Conservation (phyloP, 2,329 filamentous ascomycete species). For the Parafenestella ontariensis region DNA sequence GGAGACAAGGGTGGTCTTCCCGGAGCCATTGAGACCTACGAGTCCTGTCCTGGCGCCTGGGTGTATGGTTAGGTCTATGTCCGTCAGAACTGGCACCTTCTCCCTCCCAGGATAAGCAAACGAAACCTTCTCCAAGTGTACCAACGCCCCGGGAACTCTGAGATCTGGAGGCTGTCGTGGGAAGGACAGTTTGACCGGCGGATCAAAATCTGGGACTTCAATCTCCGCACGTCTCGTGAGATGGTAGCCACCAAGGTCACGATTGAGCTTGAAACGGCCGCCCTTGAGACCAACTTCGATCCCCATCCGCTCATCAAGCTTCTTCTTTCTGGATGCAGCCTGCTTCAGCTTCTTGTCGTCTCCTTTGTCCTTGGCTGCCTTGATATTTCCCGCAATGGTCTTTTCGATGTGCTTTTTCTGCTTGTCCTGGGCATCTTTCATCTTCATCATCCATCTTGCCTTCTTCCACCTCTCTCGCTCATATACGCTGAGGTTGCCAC, state of each 20-base stretch:
- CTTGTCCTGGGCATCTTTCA: slow-evolving; percentile 83
- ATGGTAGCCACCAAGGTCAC: slow-evolving; percentile 65
- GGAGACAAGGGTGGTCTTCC: slow-evolving; percentile 80
- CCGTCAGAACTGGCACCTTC: slow-evolving; percentile 61
- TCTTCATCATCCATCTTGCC: slow-evolving; percentile 70
- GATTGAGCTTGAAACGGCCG: slow-evolving; percentile 79
- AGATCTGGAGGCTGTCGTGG: slow-evolving; percentile 70
- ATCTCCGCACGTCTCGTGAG: slow-evolving; percentile 68
- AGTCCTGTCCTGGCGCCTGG: slow-evolving; percentile 78
- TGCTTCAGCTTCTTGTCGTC: slow-evolving; percentile 88
- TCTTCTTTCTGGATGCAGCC: slow-evolving; percentile 83
- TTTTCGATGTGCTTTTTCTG: slow-evolving; percentile 83
- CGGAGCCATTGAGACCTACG: slow-evolving; percentile 79
- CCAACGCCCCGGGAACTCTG: slow-evolving; percentile 75
- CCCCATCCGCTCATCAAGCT: slow-evolving; percentile 81
- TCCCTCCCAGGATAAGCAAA: slow-evolving; percentile 66
- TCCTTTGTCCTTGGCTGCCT: slow-evolving; percentile 75
- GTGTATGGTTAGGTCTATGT: slow-evolving; percentile 72
- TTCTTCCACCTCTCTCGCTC: slow-evolving; percentile 72
- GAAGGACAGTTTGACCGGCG: slow-evolving; percentile 64
- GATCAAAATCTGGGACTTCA: slow-evolving; percentile 69
- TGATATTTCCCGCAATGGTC: slow-evolving; percentile 76
- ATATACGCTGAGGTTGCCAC: slow-evolving; percentile 75
- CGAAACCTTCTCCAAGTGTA: slow-evolving; percentile 72
- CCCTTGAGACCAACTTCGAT: slow-evolving; percentile 75